Conservation (phyloP, 2,329 filamentous ascomycete species). For the Aureobasidium zeae region DNA sequence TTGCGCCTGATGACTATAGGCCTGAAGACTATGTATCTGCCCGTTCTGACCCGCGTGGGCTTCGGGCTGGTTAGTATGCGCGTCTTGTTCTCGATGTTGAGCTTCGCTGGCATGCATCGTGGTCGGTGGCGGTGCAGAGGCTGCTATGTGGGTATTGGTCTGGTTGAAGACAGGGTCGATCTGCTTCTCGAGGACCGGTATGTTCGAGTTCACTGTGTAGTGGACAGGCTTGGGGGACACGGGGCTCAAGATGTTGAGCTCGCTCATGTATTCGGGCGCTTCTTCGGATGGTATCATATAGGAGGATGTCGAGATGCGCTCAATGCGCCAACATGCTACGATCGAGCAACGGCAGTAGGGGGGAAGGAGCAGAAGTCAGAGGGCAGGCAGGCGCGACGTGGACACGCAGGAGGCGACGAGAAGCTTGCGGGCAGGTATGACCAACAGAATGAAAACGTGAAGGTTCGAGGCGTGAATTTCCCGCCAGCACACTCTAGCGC, state of each 20-base stretch:
- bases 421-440: conserved; percentile 1
- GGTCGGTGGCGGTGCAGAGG: neutral
- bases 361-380: conserved; percentile 11
- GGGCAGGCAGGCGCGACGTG: conserved; percentile 19
- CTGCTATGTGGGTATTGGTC: conserved; percentile 29
- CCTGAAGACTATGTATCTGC: conserved; percentile 2
- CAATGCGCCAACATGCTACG: conserved; percentile 33
- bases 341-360: conserved; percentile 22
- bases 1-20: conserved; percentile 10
- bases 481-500: conserved; percentile 5
- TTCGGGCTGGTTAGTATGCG: conserved; percentile 2
- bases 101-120: neutral
- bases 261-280: conserved; percentile 54
- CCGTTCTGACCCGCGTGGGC: conserved; percentile 5
- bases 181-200: conserved; percentile 61
- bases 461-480: conserved; percentile 11
- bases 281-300: conserved; percentile 45
- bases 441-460: conserved; percentile 12
- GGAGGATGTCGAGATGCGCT: conserved; percentile 28
- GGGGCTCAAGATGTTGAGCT: conserved; percentile 50
- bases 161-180: conserved; percentile 65
- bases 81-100: neutral
- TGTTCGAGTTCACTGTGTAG: conserved; percentile 57
- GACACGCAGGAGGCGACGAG: neutral
- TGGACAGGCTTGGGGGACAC: conserved; percentile 63